Evolutionary conservation across 257 asterid species (phyloP).

Genomic region (Sherardia arvensis): DNA sequence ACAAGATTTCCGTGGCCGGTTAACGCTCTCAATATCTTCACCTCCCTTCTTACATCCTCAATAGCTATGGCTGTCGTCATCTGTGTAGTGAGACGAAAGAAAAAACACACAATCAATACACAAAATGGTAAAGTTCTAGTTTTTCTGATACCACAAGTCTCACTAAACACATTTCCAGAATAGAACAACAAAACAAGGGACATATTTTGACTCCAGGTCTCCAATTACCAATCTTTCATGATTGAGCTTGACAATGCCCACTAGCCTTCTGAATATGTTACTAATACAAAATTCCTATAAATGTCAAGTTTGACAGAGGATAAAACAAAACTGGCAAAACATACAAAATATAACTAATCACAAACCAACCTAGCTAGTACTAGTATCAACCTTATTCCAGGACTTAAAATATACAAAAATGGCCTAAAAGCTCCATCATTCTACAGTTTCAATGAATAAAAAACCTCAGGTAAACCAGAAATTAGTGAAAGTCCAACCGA

Average conservation of each 20-base stretch:
- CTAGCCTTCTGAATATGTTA: no score
- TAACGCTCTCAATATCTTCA: conserved; percentile 81
- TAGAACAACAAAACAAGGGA: neutral
- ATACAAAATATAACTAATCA: no score
- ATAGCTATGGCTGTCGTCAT: conserved; percentile 85
- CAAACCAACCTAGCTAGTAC: no score
- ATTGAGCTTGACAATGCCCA: neutral
- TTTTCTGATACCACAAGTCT: neutral
- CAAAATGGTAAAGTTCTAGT: neutral
- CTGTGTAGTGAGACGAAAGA: conserved; percentile 28
- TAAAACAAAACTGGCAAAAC: neutral
- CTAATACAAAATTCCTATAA: no score
- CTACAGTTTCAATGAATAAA: neutral
- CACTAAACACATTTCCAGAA: neutral
- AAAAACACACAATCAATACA: neutral
- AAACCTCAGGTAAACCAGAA: neutral
- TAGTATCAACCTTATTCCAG: neutral
- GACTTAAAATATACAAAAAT: conserved; percentile 1
- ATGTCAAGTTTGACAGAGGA: neutral
- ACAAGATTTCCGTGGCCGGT: conserved; percentile 68
- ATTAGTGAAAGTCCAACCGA: conserved; percentile 1
- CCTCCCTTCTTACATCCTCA: conserved; percentile 92
- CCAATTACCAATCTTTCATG: neutral
- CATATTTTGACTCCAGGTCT: neutral
- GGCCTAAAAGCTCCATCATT: neutral